Base-by-base conservation (phyloP, 2,329 filamentous ascomycete genomes). In the Fusarium sp. region DNA sequence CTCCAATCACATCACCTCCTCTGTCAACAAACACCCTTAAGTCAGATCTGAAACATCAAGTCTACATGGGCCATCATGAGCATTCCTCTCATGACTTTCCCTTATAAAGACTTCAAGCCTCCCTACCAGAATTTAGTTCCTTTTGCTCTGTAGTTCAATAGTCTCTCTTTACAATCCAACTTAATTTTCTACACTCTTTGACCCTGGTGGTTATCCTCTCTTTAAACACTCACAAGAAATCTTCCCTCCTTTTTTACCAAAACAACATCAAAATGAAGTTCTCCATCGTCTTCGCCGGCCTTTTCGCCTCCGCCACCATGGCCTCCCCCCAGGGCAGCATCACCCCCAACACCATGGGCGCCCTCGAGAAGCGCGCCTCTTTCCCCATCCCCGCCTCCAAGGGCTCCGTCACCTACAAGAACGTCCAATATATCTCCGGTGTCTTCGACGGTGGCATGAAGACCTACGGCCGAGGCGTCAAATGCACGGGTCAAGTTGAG, bases 321-420 rank as follows among this genome's bases (percentile, higher is more conserved):
- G 73, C 73, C 67, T 48, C 64, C 7, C 73, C 73, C 42, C 73
- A 74, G 71, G 73, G 71, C 55, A 53, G 67, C 35, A 23, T 74
- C 44, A 75, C 73, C 52, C 73, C 73, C 60, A 75, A 75, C 71
- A 75, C 73, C 42, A 73, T 75, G 60, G 71, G 71, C 14, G 73
- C 67, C 44, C 71, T 75, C 53, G 73, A 75, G 64, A 70, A 73
- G 67, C 73, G 73, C 11, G 73, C 73, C 17, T 63, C 38, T 15
- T 75, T 75, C 67, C 73, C 73, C 27, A 69, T 75, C 52, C 73
- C 73, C 27, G 61, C 73, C 57, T 75, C 73, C 60, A 74, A 71
- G 71, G 73, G 73, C 5, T 71, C 73, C 64, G 73, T 75, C 61
- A 75, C 73, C 64, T 75, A 75, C 69, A 74, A 65, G 52, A 57